Percentiles rank a stretch among this genome's conserved stretches.
These are phyloP conservation scores for Fusarium neocosmosporiellum DNA, from an alignment of 2,329 filamentous ascomycete genomes.

Conservation along the genomic window DNA sequence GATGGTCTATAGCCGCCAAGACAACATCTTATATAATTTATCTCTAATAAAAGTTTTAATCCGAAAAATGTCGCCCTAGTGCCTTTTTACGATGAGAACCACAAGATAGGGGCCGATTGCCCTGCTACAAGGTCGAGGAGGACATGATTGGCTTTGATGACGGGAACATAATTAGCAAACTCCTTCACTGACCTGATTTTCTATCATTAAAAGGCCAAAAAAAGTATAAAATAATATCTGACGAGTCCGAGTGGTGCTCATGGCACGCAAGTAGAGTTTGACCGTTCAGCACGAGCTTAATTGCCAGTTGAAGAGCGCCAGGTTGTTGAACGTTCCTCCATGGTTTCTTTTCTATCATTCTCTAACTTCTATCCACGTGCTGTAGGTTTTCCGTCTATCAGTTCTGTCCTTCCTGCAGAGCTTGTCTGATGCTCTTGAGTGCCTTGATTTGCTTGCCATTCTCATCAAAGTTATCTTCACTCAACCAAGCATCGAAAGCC, in stretches of 20 bases:
- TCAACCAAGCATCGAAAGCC: constrained; percentile 66
- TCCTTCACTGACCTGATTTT: no score
- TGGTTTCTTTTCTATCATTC: neutral
- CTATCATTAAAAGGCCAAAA: no score
- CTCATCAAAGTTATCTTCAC: constrained; percentile 64
- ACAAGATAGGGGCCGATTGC: constrained; percentile 34
- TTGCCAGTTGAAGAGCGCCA: neutral
- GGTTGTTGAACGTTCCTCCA: neutral
- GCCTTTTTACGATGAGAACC: constrained; percentile 42
- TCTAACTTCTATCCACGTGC: neutral
- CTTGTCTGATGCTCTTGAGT: constrained; percentile 49
- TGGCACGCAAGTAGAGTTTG: no score
- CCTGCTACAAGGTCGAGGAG: no score
- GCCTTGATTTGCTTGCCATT: constrained; percentile 62
- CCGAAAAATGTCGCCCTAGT: constrained; percentile 19
- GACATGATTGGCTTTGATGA: no score
- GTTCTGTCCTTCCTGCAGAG: neutral
- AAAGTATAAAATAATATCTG: no score
- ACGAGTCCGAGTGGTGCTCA: no score
- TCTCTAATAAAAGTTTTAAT: constrained; percentile 35
- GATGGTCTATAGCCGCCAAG: constrained; percentile 38
- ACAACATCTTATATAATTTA: constrained; percentile 32
- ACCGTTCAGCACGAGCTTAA: no score
- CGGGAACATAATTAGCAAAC: no score
- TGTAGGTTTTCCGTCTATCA: neutral